Base-by-base conservation (phyloP, 805 yeast genomes). In the Aciculoconidium aculeatum region DNA sequence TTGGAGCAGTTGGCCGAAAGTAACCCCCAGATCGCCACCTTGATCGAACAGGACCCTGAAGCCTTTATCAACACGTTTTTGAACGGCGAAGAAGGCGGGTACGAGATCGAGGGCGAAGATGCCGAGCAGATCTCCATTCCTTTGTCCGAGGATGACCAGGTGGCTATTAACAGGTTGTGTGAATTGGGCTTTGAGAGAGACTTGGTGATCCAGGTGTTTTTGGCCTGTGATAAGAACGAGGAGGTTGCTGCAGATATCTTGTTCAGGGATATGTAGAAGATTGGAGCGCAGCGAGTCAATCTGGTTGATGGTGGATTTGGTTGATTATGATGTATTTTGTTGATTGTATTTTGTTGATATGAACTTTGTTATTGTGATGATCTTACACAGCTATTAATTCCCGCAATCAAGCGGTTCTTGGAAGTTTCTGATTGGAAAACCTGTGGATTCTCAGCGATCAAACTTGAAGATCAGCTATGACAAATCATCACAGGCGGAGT, bases 201-300 rank as follows among this genome's bases (percentile, higher is more conserved):
- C 43, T 65, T 81, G 34, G 98, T 84, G 25, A 75, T 87, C 37
- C 95, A 88, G 64, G 95, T 94, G 17, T 92, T 85, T 63, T 79
- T 92, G 70, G 97, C 97, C 23, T 92, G 98, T 59, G 98, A 92
- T 50, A 90, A 87, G 63, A 86, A 92, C 59, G 98, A 92, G 64
- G 96, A 90, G 65, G 73, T 85, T 47, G 87, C 98, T 23, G 98
- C 97, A 13, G 92, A 92, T 62, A 75, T 86, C 50, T 67, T 92
- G 45, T 83, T 92, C 46, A 61, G 69, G 39, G 69, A 63, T 51
- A 53, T 55, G 51, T 58, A 51, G 44, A 17, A 11, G 13, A 23
- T 8, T 21, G 23, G 13, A 11, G 23, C 9, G 19, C n/a, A n/a
- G n/a, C n/a, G n/a, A n/a, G n/a, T n/a, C n/a, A n/a, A n/a, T n/a